A percentile compares a stretch with the other conserved stretches of the same genome.
Conservation (phyloP, 1,139 yeast species). For the Tardiomyces digboiensis region DNA sequence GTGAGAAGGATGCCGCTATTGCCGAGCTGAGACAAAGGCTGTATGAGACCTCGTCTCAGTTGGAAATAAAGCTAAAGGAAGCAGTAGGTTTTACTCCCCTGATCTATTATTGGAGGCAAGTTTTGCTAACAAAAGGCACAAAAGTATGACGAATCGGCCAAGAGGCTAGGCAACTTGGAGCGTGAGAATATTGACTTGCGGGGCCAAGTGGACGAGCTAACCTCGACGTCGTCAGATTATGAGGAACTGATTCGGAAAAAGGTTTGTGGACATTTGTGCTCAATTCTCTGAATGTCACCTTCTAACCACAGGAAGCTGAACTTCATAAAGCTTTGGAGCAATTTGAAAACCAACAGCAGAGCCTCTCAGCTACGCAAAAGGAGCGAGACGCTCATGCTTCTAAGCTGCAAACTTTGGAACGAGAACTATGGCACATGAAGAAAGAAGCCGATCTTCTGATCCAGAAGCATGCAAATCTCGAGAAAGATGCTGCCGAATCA, state of each 20-base stretch:
- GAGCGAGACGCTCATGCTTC: neutral
- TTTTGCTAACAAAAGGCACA: neutral
- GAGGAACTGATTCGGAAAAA: conserved; percentile 29
- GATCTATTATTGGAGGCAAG: no score
- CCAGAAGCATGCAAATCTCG: conserved; percentile 18
- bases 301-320: conserved; percentile 24
- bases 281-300: neutral
- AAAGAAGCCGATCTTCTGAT: conserved; percentile 14
- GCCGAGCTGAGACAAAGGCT: conserved; percentile 12
- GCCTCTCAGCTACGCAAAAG: conserved; percentile 2
- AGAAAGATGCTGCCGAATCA: conserved; percentile 19
- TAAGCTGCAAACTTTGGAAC: neutral
- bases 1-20: neutral
- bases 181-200: conserved; percentile 33
- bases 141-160: neutral
- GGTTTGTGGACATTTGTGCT: conserved; percentile 1
- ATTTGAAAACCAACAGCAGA: conserved; percentile 12
- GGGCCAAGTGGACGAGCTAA: conserved; percentile 28
- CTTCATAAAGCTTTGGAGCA: conserved; percentile 20
- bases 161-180: conserved; percentile 1
- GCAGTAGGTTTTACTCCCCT: conserved; percentile 10
- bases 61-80: conserved; percentile 28
- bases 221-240: conserved; percentile 30
- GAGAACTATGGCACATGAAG: conserved; percentile 13
- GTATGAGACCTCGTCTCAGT: conserved; percentile 25